Conservation (phyloP, 257 asterid species). For the Datura wrightii region DNA sequence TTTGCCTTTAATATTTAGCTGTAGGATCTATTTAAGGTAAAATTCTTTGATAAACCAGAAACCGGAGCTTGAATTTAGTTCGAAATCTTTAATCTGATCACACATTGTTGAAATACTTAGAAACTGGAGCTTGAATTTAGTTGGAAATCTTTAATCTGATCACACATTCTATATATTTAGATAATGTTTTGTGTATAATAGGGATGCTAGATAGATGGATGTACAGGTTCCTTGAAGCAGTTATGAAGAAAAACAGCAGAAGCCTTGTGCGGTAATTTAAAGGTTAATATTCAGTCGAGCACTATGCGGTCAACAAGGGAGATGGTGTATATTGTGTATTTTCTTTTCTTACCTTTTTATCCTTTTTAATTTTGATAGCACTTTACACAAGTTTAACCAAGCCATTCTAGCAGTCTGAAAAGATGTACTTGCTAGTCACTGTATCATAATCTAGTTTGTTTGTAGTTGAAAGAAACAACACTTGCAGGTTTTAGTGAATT, state of each 20-base stretch:
- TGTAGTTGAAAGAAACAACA: not conserved
- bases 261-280: constrained; percentile 54
- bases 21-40: not conserved
- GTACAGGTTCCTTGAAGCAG: constrained; percentile 72
- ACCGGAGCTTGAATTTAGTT: not conserved
- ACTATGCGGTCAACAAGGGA: not conserved
- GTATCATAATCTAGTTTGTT: constrained; percentile 26
- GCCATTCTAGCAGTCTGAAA: constrained; percentile 19
- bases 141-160: constrained; percentile 3
- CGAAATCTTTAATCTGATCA: constrained; percentile 12
- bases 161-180: not conserved
- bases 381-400: constrained; percentile 6
- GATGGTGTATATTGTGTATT: constrained; percentile 2
- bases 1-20: constrained; percentile 37
- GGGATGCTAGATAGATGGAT: constrained; percentile 98
- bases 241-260: constrained; percentile 66
- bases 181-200: constrained; percentile 39
- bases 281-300: not conserved
- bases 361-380: constrained; percentile 1
- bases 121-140: not conserved
- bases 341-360: not conserved
- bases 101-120: not conserved
- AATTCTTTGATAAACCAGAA: not conserved
- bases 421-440: not conserved
- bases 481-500: not conserved